Evolutionary conservation across 1,139 yeast genomes (phyloP), one percentile per base, ranked within the genome.

Genomic region (Yamadazyma pseudoaaseri): DNA sequence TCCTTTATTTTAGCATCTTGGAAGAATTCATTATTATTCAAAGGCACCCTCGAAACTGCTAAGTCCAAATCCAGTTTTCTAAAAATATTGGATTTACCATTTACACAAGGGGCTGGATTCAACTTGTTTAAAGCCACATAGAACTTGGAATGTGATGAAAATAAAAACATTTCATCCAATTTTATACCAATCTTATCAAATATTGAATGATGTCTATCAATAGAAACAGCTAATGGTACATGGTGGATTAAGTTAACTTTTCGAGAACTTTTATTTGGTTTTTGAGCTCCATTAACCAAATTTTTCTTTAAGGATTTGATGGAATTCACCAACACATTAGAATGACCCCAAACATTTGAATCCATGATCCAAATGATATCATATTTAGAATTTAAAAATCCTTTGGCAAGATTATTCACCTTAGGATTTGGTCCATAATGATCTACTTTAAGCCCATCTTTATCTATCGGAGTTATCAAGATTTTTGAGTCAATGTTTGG

Each of bases 351-450:
- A 6, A 85, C 94, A 51, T 87, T 87, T 27, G 92, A 80, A 56
- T 87, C 97, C 63, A 86, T 70, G n/a, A 86, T 77, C 96, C 97
- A 87, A 10, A 87, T 48, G 20, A 84, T 73, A 52, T 87, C 96
- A 55, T 77, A 65, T 47, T 77, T 75, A 10, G 95, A 90, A 2
- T 59, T 58, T 28, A 62, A 54, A 51, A 82, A 86, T 3, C 95
- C 96, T 54, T 85, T 85, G 13, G 90, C 79, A 31, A 87, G 65
- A 56, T 87, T 87, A 59, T 86, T 86, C 36, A 87, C 86, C 57
- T 87, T 87, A 8, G 97, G 97, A 51, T 87, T 87, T 2, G 95
- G 95, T 1, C 96, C 96, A 48, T 65, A 82, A 45, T 73, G 72
- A 35, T 72, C 79, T 22, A 57, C 56, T 6, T 43, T 38, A 6